These are phyloP conservation scores for Striga asiatica DNA, from an alignment of 257 asterid species.

Conservation along the genomic window DNA sequence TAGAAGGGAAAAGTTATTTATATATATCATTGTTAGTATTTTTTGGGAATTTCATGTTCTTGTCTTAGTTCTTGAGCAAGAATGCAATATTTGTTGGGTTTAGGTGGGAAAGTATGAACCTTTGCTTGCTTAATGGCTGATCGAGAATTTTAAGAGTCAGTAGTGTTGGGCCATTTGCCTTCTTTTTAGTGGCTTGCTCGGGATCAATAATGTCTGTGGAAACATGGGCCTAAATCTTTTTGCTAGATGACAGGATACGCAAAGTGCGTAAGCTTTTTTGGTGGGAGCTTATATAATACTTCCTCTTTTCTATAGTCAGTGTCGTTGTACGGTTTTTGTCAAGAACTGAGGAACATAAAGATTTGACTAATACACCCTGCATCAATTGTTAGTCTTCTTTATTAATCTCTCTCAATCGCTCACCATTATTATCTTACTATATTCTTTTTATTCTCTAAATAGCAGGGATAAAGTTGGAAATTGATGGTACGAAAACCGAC, in stretches of 20 bases:
- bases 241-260: conserved; percentile 13
- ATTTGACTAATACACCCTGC: too few relatives aligned
- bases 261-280: neutral
- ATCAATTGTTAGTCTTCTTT: too few relatives aligned
- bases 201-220: conserved; percentile 1
- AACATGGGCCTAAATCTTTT: conserved; percentile 10
- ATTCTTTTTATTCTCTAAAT: too few relatives aligned
- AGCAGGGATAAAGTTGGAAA: too few relatives aligned
- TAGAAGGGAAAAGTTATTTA: conserved; percentile 8
- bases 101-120: neutral
- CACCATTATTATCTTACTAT: too few relatives aligned
- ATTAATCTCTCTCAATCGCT: too few relatives aligned
- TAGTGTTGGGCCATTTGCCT: conserved; percentile 6
- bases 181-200: conserved; percentile 11
- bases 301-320: too few relatives aligned
- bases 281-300: conserved; percentile 2
- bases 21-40: conserved; percentile 1
- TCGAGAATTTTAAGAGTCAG: conserved; percentile 3
- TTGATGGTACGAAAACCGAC: too few relatives aligned
- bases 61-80: conserved; percentile 2
- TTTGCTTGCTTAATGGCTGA: conserved; percentile 7
- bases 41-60: conserved; percentile 7
- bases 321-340: too few relatives aligned
- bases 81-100: neutral
- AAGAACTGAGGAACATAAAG: too few relatives aligned